A percentile compares a stretch with the other conserved stretches of the same genome.
phyloP scores from a whole-genome alignment of 2,329 filamentous ascomycete species.

The Penicillium hesseltinei region DNA sequence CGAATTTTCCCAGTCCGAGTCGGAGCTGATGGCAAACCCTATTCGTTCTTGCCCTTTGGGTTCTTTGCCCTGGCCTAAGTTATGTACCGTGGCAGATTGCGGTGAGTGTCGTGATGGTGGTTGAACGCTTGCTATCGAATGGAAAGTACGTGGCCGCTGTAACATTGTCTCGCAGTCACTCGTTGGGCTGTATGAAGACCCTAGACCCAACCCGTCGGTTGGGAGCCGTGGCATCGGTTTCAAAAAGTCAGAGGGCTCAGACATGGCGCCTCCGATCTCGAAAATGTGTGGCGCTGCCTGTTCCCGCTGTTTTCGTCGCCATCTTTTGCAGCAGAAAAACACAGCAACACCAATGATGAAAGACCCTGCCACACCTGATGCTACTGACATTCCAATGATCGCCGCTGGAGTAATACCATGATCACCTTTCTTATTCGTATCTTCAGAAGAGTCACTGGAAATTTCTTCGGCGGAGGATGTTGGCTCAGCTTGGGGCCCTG shows the following conservation, averaged over 20 bases:
- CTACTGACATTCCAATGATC: constrained; percentile 39
- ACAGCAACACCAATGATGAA: constrained; percentile 35
- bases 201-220: constrained; percentile 14
- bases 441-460: constrained; percentile 12
- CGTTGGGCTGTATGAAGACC: constrained; percentile 7
- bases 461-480: not conserved
- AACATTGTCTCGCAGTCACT: constrained; percentile 19
- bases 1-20: constrained; percentile 30
- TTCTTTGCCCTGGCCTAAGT: not conserved
- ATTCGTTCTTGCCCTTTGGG: constrained; percentile 12
- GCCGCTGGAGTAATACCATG: constrained; percentile 28
- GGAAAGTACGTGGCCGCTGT: constrained; percentile 12
- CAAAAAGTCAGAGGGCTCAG: constrained; percentile 36
- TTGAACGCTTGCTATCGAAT: constrained; percentile 18
- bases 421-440: constrained; percentile 9
- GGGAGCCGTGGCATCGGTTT: constrained; percentile 25
- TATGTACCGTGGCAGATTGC: constrained; percentile 18
- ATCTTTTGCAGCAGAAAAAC: constrained; percentile 32
- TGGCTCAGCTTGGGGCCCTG: constrained; percentile 8
- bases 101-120: constrained; percentile 19
- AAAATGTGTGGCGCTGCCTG: constrained; percentile 30
- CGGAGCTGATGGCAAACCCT: constrained; percentile 21
- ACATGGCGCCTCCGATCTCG: constrained; percentile 42
- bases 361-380: constrained; percentile 35
- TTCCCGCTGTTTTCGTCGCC: constrained; percentile 25